Base-by-base conservation (phyloP, 164 flowering plant genomes). In the Chloranthus sessilifolius region DNA sequence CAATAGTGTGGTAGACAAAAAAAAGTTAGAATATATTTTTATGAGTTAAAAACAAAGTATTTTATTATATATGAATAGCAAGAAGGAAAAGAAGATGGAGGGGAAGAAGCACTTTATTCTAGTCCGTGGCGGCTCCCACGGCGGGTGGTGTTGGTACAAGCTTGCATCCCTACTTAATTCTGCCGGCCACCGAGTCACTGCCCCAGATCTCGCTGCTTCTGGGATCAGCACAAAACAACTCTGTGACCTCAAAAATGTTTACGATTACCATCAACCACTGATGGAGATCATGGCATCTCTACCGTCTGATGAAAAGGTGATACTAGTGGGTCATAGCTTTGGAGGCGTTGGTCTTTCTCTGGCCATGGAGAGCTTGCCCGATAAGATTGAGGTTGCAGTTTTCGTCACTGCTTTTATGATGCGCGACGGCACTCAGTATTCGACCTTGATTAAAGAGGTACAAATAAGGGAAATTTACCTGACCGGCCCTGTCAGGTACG, bases 91-190 rank as follows among this genome's bases (percentile, higher is more conserved):
- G 38, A 25, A 11, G 29, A 23, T 12, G 38, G 30, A 6, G 44
- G 48, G 11, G 9, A 62, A 28, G 34, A 56, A 53, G 43, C 84
- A 81, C 36, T 76, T 78, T 36, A 73, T 81, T 8, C 64, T 78
- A 5, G 78, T 81, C 0, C 88, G 78, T 58, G 83, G 83, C 2
- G 59, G 56, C 0, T 43, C 74, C 60, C 82, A 74, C 41, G 88
- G 88, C 20, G 81, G 77, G 0, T 81, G 88, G 88, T 38, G 61
- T 29, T 81, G 84, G 84, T 63, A 72, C 70, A 76, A 76, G 60
- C 23, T 76, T 6, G 69, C 55, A 10, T 64, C 77, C 0, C 44
- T 28, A 50, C 77, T 81, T 0, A 62, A 69, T 62, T 8, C 52
- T 0, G 61, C 60, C 1, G 75, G 77, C 3, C 74, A 76, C 53